Evolutionary conservation across 202 grass and related monocot species (phyloP), one percentile per base, ranked within the genome.

Genomic region (Elaeis oleifera): DNA sequence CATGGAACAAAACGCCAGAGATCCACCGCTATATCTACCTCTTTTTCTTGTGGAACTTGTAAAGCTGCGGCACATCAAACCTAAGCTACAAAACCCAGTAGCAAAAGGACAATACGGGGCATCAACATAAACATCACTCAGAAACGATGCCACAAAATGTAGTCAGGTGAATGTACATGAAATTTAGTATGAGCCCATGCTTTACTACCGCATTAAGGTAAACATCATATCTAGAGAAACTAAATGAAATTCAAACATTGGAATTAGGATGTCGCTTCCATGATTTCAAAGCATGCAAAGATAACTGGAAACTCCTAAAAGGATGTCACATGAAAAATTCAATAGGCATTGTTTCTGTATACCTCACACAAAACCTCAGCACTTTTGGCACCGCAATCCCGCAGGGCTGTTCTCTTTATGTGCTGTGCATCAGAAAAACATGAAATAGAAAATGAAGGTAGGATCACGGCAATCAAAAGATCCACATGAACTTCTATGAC

Each of bases 21-120:
- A 60, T 97, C 92, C 14, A 91, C 92, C 3, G 79, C 81, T 23
- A 89, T 77, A 26, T 97, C 77, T 0, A 89, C 68, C 65, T 89
- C 92, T 67, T 78, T 97, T 89, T 89, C 28, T 77, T 91, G 74
- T 97, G 92, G 29, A 97, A 89, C 65, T 81, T 86, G 74, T 91
- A 97, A 1, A 79, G 65, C 59, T 78, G 73, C 0, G 88, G 88
- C 11, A 97, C 76, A 77, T 81, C 88, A 18, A 83, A 97, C 29
- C 88, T 79, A 59, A 91, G 79, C 92, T 97, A 70, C 59, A 71
- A 9, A 26, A 51, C 50, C 28, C 49, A 29, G 0, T 20, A 22
- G 50, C 1, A 53, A 23, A 53, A 16, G 49, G 26, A 26, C 3
- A 54, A 17, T 6, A 31, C 36, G 19, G 3, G 7, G 22, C 9